These are phyloP conservation scores for Agaricales sp. DNA, from an alignment of 1,284 basidiomycete species.

Conservation along the genomic window DNA sequence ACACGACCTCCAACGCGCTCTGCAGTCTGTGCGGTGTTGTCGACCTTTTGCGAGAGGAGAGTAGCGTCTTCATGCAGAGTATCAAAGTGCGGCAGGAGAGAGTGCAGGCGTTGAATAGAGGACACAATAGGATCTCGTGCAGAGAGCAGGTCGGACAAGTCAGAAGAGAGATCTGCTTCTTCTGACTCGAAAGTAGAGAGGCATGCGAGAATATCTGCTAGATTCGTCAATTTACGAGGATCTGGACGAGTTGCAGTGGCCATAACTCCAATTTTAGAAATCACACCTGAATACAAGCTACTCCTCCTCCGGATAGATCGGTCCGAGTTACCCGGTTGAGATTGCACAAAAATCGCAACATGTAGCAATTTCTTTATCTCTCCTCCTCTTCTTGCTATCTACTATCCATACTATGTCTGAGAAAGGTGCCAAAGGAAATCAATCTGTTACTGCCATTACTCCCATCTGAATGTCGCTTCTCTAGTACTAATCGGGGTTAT, in stretches of 20 bases:
- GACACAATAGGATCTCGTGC: constrained; percentile 55
- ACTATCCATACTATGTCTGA: constrained; percentile 4
- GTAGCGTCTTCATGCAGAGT: constrained; percentile 52
- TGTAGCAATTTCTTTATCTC: too few species aligned
- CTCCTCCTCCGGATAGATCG: too few species aligned
- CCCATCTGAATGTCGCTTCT: background rate
- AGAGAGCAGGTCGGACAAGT: constrained; percentile 66
- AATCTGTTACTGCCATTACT: background rate
- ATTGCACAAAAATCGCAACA: too few species aligned
- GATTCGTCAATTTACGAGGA: constrained; percentile 44
- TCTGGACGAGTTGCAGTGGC: constrained; percentile 24
- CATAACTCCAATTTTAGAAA: too few species aligned
- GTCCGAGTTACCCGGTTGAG: too few species aligned
- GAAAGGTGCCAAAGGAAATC: background rate
- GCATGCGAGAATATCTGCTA: constrained; percentile 60
- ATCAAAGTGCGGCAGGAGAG: constrained; percentile 57
- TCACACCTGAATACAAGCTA: too few species aligned
- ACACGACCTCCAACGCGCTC: constrained; percentile 87
- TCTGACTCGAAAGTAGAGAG: constrained; percentile 70
- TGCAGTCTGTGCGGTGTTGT: constrained; percentile 71
- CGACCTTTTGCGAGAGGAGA: constrained; percentile 47
- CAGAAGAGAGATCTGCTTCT: constrained; percentile 68
- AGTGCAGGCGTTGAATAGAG: constrained; percentile 55
- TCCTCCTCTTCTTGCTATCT: background rate
- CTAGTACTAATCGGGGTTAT: constrained; percentile 76